Evolutionary conservation across 768 basidiomycete genomes (phyloP).

Genomic region (Rossbeevera mucosa): DNA sequence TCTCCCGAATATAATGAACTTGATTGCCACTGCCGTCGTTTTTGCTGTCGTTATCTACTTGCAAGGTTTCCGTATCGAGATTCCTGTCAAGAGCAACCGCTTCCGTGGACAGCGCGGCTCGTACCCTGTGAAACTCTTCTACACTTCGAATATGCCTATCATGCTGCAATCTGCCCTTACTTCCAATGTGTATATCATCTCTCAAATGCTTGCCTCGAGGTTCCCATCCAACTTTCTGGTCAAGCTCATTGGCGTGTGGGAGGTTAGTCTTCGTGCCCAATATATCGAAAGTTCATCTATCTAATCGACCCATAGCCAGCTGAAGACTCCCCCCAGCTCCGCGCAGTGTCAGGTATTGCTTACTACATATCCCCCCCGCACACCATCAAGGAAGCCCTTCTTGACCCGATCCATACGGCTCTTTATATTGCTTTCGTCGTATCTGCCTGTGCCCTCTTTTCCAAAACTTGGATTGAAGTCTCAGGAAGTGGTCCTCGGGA

Average conservation of each 20-base stretch:
- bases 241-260: conserved; percentile 92
- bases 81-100: conserved; percentile 94
- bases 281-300: background rate
- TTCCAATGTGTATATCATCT: conserved; percentile 91
- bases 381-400: conserved; percentile 78
- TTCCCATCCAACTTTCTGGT: conserved; percentile 93
- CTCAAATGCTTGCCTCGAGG: conserved; percentile 88
- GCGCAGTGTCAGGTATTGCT: conserved; percentile 84
- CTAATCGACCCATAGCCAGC: conserved; percentile 57
- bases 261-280: conserved; percentile 50
- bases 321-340: conserved; percentile 90
- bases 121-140: conserved; percentile 98
- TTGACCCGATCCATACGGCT: conserved; percentile 91
- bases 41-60: conserved; percentile 97
- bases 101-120: conserved; percentile 94
- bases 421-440: conserved; percentile 92
- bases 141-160: conserved; percentile 99
- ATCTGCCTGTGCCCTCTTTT: conserved; percentile 92
- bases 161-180: conserved; percentile 96
- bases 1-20: conserved; percentile 96
- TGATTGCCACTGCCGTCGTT: conserved; percentile 86
- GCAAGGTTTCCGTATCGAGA: conserved; percentile 98
- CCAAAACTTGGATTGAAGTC: conserved; percentile 99
- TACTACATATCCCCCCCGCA: conserved; percentile 99
- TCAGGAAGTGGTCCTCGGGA: conserved; percentile 94